These are phyloP conservation scores for Aureobasidium sp. DNA, from an alignment of 2,329 filamentous ascomycete species.

Conservation along the genomic window DNA sequence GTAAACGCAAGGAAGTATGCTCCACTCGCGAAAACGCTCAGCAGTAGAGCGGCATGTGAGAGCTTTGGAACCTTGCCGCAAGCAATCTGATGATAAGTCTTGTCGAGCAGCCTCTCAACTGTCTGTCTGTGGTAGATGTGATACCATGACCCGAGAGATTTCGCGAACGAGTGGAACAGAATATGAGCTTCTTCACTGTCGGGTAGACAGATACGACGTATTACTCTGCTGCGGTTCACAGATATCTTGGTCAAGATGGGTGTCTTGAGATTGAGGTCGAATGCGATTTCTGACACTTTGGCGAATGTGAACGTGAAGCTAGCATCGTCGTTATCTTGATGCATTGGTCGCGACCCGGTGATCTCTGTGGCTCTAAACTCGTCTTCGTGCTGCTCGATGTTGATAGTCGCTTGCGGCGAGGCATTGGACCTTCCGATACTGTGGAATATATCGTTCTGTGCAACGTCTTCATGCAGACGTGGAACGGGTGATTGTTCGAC, in stretches of 20 bases:
- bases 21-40: conserved; percentile 17
- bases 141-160: conserved; percentile 22
- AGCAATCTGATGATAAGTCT: conserved; percentile 18
- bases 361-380: not conserved
- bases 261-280: not conserved
- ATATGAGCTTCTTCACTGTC: conserved; percentile 17
- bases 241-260: not conserved
- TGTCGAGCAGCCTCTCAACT: conserved; percentile 18
- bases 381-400: not conserved
- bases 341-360: not conserved
- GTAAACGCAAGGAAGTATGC: conserved; percentile 16
- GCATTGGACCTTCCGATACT: not conserved
- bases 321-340: not conserved
- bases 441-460: conserved; percentile 2
- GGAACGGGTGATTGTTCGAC: too few relatives aligned
- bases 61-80: not conserved
- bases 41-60: conserved; percentile 15
- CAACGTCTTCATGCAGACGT: conserved; percentile 7
- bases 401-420: not conserved
- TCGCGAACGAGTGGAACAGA: conserved; percentile 20
- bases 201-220: conserved; percentile 19
- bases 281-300: not conserved
- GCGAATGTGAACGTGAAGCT: not conserved
- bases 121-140: conserved; percentile 23
- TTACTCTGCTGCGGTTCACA: not conserved